Percentiles rank a stretch among this genome's conserved stretches.
Conservation (phyloP, 805 yeast genomes). For the Schwanniomyces sp. region DNA sequence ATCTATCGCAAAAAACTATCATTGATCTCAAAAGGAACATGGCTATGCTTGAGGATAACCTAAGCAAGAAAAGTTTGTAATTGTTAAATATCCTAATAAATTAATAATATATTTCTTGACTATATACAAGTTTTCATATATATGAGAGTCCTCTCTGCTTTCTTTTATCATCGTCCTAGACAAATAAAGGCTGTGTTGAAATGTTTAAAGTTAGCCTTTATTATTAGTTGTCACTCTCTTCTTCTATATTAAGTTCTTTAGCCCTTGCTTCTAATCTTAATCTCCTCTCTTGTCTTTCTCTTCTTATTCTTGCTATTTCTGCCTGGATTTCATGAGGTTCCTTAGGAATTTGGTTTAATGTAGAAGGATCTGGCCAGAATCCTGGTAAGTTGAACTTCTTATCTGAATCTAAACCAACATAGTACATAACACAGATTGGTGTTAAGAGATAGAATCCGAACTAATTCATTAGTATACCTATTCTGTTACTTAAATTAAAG, state of each 20-base stretch:
- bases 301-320: constrained; percentile 83
- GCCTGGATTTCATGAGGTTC: constrained; percentile 91
- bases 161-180: not conserved
- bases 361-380: constrained; percentile 95
- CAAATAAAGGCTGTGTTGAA: no score
- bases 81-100: not conserved
- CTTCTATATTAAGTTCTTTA: constrained; percentile 63
- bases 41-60: constrained; percentile 11
- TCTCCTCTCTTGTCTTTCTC: constrained; percentile 73
- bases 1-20: constrained; percentile 16
- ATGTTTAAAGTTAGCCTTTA: no score
- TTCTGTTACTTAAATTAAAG: not conserved
- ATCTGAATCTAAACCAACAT: constrained; percentile 88
- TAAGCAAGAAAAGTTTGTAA: not conserved
- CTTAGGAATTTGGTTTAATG: constrained; percentile 87
- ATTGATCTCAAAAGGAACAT: constrained; percentile 27
- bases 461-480: constrained; percentile 23
- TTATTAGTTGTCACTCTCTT: constrained; percentile 31
- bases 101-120: not conserved
- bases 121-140: not conserved
- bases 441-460: constrained; percentile 82
- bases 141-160: not conserved
- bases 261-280: constrained; percentile 71
- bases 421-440: constrained; percentile 91
- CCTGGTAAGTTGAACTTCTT: constrained; percentile 87